phyloP scores from a whole-genome alignment of 352 stramenopile species.

The Paralagenidium karlingii region DNA sequence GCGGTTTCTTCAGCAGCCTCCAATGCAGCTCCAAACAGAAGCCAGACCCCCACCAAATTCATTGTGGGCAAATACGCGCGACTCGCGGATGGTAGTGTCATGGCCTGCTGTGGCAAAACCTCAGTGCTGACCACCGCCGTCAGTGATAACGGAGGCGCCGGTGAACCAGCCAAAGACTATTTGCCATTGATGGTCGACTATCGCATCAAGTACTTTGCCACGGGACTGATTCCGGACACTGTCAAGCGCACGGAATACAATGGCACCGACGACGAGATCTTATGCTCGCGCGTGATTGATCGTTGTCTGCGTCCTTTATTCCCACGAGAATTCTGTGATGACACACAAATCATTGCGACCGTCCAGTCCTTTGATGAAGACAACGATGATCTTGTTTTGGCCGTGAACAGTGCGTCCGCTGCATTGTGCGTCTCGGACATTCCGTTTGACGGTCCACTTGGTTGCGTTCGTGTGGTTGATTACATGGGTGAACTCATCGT shows the following conservation, averaged over 20 bases:
- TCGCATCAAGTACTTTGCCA: slow-evolving; percentile 81
- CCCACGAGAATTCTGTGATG: slow-evolving; percentile 87
- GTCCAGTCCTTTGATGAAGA: slow-evolving; percentile 78
- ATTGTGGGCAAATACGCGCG: slow-evolving; percentile 67
- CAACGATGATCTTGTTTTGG: slow-evolving; percentile 81
- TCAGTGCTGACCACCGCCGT: slow-evolving; percentile 82
- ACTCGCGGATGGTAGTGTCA: slow-evolving; percentile 75
- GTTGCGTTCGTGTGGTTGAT: slow-evolving; percentile 79
- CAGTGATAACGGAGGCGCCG: slow-evolving; percentile 26
- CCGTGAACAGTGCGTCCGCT: slow-evolving; percentile 81
- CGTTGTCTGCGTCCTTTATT: slow-evolving; percentile 92
- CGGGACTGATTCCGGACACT: slow-evolving; percentile 81
- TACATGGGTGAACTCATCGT: slow-evolving; percentile 81
- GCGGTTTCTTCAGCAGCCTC: neutral
- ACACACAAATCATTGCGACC: slow-evolving; percentile 91
- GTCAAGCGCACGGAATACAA: slow-evolving; percentile 80
- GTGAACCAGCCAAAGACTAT: too few relatives aligned
- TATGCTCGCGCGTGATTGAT: slow-evolving; percentile 94
- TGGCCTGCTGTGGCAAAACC: slow-evolving; percentile 69
- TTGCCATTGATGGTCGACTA: slow-evolving; percentile 91
- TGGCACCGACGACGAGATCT: slow-evolving; percentile 90
- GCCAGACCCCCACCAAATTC: slow-evolving; percentile 36
- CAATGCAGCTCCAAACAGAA: slow-evolving; percentile 14
- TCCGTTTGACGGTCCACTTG: slow-evolving; percentile 83
- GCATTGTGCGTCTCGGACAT: slow-evolving; percentile 79